Evolutionary conservation across 345 rosid species (phyloP).

Genomic region (Balakata baccata): DNA sequence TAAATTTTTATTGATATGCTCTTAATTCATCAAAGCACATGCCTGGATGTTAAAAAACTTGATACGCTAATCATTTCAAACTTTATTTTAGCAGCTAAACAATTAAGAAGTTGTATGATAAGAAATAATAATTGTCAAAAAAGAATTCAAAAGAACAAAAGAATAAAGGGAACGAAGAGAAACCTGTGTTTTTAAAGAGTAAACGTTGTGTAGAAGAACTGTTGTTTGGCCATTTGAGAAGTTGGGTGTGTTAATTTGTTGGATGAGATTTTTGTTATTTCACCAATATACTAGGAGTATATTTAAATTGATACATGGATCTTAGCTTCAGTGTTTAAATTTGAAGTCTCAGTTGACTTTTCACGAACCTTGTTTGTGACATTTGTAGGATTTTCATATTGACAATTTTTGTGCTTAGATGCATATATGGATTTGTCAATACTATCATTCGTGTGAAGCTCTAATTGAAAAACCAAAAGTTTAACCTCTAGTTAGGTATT

Average conservation of each 20-base stretch:
- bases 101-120: neutral
- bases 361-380: neutral
- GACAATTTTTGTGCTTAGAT: neutral
- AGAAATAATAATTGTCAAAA: neutral
- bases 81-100: no score
- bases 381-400: neutral
- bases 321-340: constrained; percentile 5
- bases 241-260: neutral
- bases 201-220: neutral
- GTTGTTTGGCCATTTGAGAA: neutral
- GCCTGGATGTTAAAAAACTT: no score
- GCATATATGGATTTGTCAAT: neutral
- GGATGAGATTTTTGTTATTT: neutral
- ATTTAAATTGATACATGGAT: neutral
- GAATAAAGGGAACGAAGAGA: neutral
- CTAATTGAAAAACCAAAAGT: no score
- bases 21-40: no score
- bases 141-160: neutral
- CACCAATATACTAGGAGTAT: neutral
- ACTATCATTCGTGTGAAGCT: no score
- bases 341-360: constrained; percentile 6
- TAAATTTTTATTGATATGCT: no score
- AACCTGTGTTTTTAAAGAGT: neutral
- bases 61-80: no score
- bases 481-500: no score